phyloP scores from a whole-genome alignment of 192 early-diverging fungal genomes.

The Tieghemiomyces parasiticus region DNA sequence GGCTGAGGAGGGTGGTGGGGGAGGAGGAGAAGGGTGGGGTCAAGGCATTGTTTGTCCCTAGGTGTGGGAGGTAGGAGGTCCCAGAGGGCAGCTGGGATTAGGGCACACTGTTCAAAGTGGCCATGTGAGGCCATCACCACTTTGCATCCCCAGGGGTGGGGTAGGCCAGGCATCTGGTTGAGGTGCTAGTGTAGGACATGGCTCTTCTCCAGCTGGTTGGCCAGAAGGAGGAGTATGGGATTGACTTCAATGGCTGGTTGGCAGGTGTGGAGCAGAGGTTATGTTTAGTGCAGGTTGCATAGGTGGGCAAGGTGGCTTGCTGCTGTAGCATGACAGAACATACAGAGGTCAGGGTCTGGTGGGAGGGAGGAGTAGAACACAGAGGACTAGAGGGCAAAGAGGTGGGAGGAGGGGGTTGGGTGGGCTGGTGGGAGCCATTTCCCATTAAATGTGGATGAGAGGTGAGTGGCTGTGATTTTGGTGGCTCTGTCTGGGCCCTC shows the following conservation, averaged over 20 bases:
- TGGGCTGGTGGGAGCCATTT: neutral
- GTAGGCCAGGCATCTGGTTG: neutral
- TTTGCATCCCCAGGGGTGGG: neutral
- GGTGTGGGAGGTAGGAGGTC: neutral
- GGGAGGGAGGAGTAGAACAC: too few relatives aligned
- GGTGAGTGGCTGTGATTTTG: constrained; percentile 7
- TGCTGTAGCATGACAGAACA: too few relatives aligned
- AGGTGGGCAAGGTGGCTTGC: neutral
- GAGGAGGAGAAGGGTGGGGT: neutral
- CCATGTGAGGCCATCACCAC: neutral
- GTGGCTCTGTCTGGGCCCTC: constrained; percentile 4
- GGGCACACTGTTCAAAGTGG: neutral
- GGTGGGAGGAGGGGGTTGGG: too few relatives aligned
- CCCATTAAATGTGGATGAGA: neutral
- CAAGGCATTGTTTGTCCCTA: neutral
- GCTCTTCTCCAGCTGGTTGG: neutral
- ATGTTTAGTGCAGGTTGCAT: neutral
- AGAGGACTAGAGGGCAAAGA: too few relatives aligned
- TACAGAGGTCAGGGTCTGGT: too few relatives aligned
- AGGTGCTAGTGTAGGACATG: neutral
- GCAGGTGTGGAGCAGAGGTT: neutral
- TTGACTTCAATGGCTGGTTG: neutral
- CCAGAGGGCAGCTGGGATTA: neutral
- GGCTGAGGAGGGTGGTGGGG: neutral
- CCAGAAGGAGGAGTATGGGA: neutral